These are phyloP conservation scores for Stenocarpella maydis DNA, from an alignment of 2,329 filamentous ascomycete species.

Conservation along the genomic window DNA sequence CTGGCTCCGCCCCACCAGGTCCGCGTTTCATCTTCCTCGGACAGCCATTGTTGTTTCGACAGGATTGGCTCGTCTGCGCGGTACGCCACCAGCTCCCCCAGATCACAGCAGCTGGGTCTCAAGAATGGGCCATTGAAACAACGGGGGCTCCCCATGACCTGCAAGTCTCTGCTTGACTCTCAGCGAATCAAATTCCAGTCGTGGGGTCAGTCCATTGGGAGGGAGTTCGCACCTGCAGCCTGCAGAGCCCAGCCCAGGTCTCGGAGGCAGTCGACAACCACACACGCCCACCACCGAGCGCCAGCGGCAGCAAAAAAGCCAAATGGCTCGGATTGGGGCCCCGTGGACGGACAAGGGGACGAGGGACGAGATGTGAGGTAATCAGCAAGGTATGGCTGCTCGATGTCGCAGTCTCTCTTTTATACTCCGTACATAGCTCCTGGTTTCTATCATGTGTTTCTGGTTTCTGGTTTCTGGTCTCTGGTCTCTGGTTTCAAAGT, in stretches of 20 bases:
- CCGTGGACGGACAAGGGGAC: too few species aligned
- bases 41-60: constrained; percentile 13
- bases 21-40: constrained; percentile 24
- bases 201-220: neutral
- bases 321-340: neutral
- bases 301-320: neutral
- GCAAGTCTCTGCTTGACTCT: constrained; percentile 8
- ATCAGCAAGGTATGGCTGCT: constrained; percentile 9
- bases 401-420: neutral
- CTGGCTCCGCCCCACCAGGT: neutral
- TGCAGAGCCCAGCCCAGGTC: constrained; percentile 1
- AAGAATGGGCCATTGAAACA: constrained; percentile 29
- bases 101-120: constrained; percentile 26
- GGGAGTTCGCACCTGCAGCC: constrained; percentile 8
- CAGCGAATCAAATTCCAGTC: constrained; percentile 12
- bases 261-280: neutral
- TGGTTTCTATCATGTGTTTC: neutral
- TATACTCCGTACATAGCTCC: too few species aligned
- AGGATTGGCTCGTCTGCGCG: constrained; percentile 27
- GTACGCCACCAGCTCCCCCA: constrained; percentile 13
- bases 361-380: neutral
- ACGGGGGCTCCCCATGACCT: neutral
- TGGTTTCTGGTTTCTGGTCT: too few species aligned
- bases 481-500: neutral
- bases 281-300: neutral